Base-by-base conservation (phyloP, 2,329 filamentous ascomycete species). In the Chrysosporium keratinophilum region DNA sequence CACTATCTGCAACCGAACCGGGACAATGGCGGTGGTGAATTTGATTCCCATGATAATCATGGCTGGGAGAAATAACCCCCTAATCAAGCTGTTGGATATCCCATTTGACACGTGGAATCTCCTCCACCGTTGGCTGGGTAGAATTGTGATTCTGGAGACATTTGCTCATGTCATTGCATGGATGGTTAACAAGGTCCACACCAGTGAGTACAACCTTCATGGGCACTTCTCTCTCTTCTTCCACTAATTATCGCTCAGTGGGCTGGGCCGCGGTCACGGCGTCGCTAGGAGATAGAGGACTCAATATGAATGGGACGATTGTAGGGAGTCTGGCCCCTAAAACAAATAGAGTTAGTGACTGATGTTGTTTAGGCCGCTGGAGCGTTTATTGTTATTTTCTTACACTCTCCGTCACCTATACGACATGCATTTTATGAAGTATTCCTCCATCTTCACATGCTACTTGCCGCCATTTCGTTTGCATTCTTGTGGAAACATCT, bases 361-460 rank as follows among this genome's bases (percentile, higher is more conserved):
- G 46, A 57, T 50, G 5, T n/a, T 37, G 20, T 15, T 39, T 19
- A 71, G 69, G 65, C 66, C 54, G 62, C 63, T n/a, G 67, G 79
- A 47, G 77, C 79, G 37, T 79, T 95, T 65, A 62, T 80, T 40
- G 66, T 86, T 43, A 75, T 97, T 44, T 64, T 86, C 52, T 63
- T 95, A 50, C 74, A 84, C 28, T 84, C 88, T 9, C 74, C 86
- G 52, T 91, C 88, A 1, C 85, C 89, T 0, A 66, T 98, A 50
- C 84, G 93, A 57, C 91, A 96, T 69, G 89, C 90, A 39, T 96
- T 95, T 67, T 98, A 98, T 73, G 93, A 98, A 73, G 94, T 88
- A 0, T 98, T 98, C 73, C 78, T 97, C 62, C 88, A 87, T 66
- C 71, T 85, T 31, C 93, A 97, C 71, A 89, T 95, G 61, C 68